Evolutionary conservation across 768 basidiomycete species (phyloP), one percentile per base, ranked within the genome.

Genomic region (Boletus subparvulus): DNA sequence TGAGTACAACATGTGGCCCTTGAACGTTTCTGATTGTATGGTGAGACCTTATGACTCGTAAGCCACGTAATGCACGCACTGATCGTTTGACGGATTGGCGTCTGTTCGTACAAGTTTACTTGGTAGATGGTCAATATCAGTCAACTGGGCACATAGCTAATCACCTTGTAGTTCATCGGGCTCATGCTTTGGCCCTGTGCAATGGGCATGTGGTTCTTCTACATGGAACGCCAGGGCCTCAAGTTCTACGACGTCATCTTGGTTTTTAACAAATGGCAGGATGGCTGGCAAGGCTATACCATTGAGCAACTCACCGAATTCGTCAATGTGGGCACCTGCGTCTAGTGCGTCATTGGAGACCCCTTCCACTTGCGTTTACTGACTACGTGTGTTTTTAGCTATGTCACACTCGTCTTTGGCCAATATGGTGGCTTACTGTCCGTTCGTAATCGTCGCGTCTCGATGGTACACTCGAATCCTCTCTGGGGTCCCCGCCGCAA

Each of bases 41-140:
- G 19, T 17, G 42, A 75, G 76, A 82, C 45, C 71, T 83, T 4
- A 74, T 83, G 69, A 61, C 65, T 9, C 77, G 80, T 28, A 78
- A 76, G 51, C 82, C 82, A 11, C 74, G 82, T 21, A 75, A 81
- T 64, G 75, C 73, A 21, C 77, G 80, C 9, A 64, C 73, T 17
- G 81, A 83, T 55, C 72, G 77, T 30, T 62, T 83, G 48, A 78
- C 80, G 21, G 73, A 83, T 62, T 78, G 75, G 77, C 75, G 74
- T 54, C 68, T 81, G 47, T 75, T 82, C 61, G 54, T 76, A n/a
- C 80, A 81, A 51, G 77, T 78, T 2, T 81, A 80, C 56, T 63
- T 76, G 52, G 78, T 79, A 59, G 54, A 73, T 51, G 56, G 66
- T 39, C 36, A 53, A 14, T 28, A 14, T 24, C 17, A 24, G 24